Percentiles rank a stretch among this genome's conserved stretches.
Conservation (phyloP, 2,329 filamentous ascomycete genomes). For the Ramularia endophylla region DNA sequence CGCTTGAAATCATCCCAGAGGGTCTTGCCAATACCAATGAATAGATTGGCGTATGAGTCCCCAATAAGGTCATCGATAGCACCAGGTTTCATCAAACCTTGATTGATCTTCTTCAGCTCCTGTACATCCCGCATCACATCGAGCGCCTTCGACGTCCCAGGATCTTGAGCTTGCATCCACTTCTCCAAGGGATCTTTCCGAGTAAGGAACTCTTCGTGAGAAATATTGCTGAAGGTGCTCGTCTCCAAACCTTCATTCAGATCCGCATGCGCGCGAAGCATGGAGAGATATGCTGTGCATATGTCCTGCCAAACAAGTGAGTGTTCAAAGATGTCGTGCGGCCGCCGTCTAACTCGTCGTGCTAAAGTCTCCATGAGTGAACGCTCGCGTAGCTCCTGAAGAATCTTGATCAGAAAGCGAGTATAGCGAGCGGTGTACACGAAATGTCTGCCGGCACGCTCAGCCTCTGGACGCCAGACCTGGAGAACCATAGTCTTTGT, state of each 20-base stretch:
- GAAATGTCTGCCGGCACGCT: conserved; percentile 78
- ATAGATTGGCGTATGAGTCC: conserved; percentile 78
- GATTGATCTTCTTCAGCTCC: conserved; percentile 74
- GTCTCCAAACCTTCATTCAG: conserved; percentile 60
- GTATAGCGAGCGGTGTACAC: conserved; percentile 87
- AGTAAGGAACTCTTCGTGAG: conserved; percentile 58
- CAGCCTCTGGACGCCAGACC: conserved; percentile 90
- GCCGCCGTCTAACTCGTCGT: conserved; percentile 73
- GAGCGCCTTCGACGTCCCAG: conserved; percentile 44
- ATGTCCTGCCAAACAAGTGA: conserved; percentile 57
- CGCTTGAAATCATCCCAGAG: conserved; percentile 44
- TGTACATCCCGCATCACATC: conserved; percentile 61
- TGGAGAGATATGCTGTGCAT: conserved; percentile 52
- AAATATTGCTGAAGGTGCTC: conserved; percentile 56
- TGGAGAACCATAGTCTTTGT: conserved; percentile 94
- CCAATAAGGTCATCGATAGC: conserved; percentile 90
- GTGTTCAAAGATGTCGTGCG: conserved; percentile 65
- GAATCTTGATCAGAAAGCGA: conserved; percentile 69
- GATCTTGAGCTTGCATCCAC: conserved; percentile 49
- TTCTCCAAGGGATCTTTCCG: conserved; percentile 55
- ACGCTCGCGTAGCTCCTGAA: conserved; percentile 70
- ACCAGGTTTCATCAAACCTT: conserved; percentile 75
- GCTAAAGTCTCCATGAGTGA: conserved; percentile 70
- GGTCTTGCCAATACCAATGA: conserved; percentile 58
- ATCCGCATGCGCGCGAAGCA: conserved; percentile 51